phyloP scores from a whole-genome alignment of 148 eudicot species.

The Pharnaceum exiguum region DNA sequence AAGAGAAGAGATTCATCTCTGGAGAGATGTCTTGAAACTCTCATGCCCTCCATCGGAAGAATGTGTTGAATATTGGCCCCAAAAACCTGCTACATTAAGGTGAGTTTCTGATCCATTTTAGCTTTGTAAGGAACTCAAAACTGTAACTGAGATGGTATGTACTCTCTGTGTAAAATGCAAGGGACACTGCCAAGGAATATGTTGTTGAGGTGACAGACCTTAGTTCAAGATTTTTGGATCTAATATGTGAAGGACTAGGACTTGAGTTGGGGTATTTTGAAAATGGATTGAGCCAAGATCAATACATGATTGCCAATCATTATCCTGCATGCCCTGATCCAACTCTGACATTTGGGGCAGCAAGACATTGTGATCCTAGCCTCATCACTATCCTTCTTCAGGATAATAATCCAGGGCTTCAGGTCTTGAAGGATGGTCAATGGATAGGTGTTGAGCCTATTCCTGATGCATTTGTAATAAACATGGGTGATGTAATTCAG shows the following conservation, averaged over 20 bases:
- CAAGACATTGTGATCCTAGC: conserved; percentile 13
- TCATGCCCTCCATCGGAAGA: conserved; percentile 48
- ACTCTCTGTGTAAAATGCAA: too few species aligned
- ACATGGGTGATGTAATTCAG: conserved; percentile 19
- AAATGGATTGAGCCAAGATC: conserved; percentile 1
- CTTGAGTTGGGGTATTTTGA: conserved; percentile 8
- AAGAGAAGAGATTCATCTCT: conserved; percentile 41
- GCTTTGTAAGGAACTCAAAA: too few species aligned
- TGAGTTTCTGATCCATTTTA: too few species aligned
- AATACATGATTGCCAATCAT: conserved; percentile 1
- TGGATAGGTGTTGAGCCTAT: conserved; percentile 26
- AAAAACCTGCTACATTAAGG: conserved; percentile 37
- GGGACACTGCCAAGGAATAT: neutral
- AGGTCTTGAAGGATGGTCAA: conserved; percentile 19
- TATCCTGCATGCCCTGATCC: conserved; percentile 18
- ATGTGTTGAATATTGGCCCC: conserved; percentile 43
- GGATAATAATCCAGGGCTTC: conserved; percentile 23
- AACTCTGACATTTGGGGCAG: conserved; percentile 5
- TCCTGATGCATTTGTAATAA: conserved; percentile 26
- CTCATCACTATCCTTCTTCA: conserved; percentile 24
- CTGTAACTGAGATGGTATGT: too few species aligned
- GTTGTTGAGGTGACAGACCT: conserved; percentile 1
- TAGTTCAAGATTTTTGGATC: conserved; percentile 11
- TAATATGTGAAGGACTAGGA: conserved; percentile 18
- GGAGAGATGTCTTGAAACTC: conserved; percentile 49